Evolutionary conservation across 2,329 filamentous ascomycete species (phyloP), one percentile per base, ranked within the genome.

Genomic region (Apiospora saccharicola): DNA sequence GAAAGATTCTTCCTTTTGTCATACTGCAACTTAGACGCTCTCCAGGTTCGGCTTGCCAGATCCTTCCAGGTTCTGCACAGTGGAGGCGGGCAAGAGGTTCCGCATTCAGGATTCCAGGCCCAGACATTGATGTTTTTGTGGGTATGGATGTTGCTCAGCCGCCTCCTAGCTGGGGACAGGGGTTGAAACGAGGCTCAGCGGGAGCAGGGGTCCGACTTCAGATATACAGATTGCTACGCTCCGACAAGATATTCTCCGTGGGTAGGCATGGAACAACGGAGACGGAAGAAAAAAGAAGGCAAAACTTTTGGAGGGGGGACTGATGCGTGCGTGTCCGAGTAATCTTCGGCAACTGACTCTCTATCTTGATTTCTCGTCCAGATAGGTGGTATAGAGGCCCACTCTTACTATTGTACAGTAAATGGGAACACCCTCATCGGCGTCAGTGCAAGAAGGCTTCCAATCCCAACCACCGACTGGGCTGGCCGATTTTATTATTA

Each of bases 121-220:
- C 46, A 49, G 46, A 49, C 19, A 5, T 37, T 37, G 53, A 12
- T 37, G 30, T 4, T 14, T 24, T 34, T n/a, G 19, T 34, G 19
- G 34, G 57, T 37, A 19, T n/a, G 34, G 30, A n/a, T 34, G 57
- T 41, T 64, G 57, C 57, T 64, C 57, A 64, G 57, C 57, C 57
- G 57, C 57, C 57, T 64, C 57, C 34, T 41, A 64, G 57, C 34
- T 22, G 34, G 57, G 57, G 34, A 41, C 57, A 64, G 57, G 57
- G 57, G 57, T 64, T 64, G 57, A 64, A 64, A 64, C 57, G 57
- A 64, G 57, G 57, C 57, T 64, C 34, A 64, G 57, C 22, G 57
- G 57, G 34, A 41, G 34, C 57, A 64, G 57, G 57, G 57, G n/a
- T 64, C 12, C 19, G 34, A 41, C 34, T n/a, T 64, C 57, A 64